Evolutionary conservation across 1,284 basidiomycete genomes (phyloP), one percentile per base, ranked within the genome.

Genomic region (Pholiota adiposa): DNA sequence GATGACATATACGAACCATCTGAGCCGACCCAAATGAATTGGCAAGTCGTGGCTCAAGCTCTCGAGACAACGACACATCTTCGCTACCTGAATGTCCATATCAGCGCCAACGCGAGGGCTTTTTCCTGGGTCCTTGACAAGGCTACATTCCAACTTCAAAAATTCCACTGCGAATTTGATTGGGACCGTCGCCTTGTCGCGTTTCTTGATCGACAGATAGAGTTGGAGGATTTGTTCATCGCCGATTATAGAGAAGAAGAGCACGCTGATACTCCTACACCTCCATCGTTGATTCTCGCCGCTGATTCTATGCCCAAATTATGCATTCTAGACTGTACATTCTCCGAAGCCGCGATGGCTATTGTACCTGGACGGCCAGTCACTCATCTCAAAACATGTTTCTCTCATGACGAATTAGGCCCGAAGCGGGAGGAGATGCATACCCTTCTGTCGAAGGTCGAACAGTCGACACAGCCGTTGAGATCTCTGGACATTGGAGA

Each of bases 371-470:
- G 75, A 12, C 76, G 87, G 1, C 85, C 87, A 3, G 71, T 89
- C 44, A 77, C 79, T 1, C 82, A 80, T 55, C 76, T 89, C 61
- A 89, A 89, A 70, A 87, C 87, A n/a, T 88, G 86, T 65, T 85
- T 89, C 69, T 87, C 87, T 21, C 76, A 76, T 55, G 75, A 81
- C n/a, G 75, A 76, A 55, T 56, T 72, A 2, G 65, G 64, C 7
- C 82, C 80, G 38, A 87, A 87, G 71, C 75, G 77, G 25, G 72
- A 72, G 2, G 87, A 89, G 67, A 72, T 87, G 71, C 64, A 67
- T 0, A 60, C 75, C 2, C 73, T 89, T 23, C 72, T 86, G 54
- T 73, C 76, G 4, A 79, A 77, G 52, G 67, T 87, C 46, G 73
- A 67, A 41, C 72, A 71, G 14, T 80, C 85, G 5, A 78, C 79